phyloP scores from a whole-genome alignment of 2,329 filamentous ascomycete species.

The Diaporthe sp. region DNA sequence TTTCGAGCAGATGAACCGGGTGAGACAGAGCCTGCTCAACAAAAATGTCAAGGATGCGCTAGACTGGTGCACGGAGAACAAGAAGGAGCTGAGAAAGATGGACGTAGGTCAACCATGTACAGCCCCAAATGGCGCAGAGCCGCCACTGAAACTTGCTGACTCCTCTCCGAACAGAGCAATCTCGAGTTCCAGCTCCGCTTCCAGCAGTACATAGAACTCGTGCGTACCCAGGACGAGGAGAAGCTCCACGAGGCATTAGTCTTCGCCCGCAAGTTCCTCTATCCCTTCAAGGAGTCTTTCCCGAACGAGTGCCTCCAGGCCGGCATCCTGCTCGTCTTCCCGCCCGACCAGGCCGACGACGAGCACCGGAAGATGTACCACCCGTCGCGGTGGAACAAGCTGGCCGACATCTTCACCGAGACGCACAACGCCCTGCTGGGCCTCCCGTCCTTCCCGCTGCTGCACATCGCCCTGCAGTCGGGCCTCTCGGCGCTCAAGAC shows the following conservation, averaged over 20 bases:
- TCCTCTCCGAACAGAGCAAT: constrained; percentile 68
- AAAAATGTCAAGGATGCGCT: constrained; percentile 84
- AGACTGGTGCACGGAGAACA: constrained; percentile 93
- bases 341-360: constrained; percentile 65
- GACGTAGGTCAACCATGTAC: constrained; percentile 68
- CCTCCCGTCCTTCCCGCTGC: constrained; percentile 84
- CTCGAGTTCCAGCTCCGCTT: constrained; percentile 94
- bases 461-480: constrained; percentile 91
- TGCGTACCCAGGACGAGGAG: constrained; percentile 74
- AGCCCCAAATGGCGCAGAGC: too few species aligned
- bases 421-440: constrained; percentile 90
- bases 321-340: constrained; percentile 84
- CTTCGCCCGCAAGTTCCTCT: constrained; percentile 87
- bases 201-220: constrained; percentile 95
- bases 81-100: constrained; percentile 90
- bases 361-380: constrained; percentile 76
- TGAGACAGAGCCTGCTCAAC: constrained; percentile 79
- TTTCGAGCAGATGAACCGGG: constrained; percentile 84
- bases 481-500: constrained; percentile 97
- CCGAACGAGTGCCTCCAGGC: constrained; percentile 78
- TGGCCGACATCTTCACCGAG: constrained; percentile 84
- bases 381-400: constrained; percentile 77
- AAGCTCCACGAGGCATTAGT: constrained; percentile 83
- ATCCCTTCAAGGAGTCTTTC: constrained; percentile 75
- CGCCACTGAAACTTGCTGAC: neutral